A percentile compares a stretch with the other conserved stretches of the same genome.
Evolutionary conservation across 2,329 filamentous ascomycete species (phyloP).

Genomic region (Neofusicoccum sp.): DNA sequence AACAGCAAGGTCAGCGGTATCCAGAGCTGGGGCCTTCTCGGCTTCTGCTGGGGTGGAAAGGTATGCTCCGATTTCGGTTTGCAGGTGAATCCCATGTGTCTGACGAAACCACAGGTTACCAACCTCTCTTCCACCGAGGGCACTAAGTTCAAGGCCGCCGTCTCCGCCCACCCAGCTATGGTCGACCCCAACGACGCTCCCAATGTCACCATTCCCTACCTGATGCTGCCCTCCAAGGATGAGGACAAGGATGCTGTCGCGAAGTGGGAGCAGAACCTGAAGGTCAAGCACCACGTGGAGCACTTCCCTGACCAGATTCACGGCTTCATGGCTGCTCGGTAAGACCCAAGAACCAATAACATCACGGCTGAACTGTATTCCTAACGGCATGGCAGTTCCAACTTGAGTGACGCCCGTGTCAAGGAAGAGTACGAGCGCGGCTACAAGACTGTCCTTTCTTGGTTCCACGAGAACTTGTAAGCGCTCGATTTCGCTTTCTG

Average conservation of each 20-base stretch:
- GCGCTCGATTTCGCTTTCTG: slow-evolving; percentile 23
- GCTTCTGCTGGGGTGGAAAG: slow-evolving; percentile 60
- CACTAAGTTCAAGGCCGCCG: slow-evolving; percentile 58
- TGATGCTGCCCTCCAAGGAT: slow-evolving; percentile 57
- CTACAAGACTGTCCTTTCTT: slow-evolving; percentile 50
- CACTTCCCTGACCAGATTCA: slow-evolving; percentile 51
- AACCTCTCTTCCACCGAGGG: slow-evolving; percentile 52
- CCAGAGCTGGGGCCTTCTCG: slow-evolving; percentile 58
- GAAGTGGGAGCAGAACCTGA: slow-evolving; percentile 49
- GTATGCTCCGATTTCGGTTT: slow-evolving; percentile 19
- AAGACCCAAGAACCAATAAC: background rate
- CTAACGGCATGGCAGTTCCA: slow-evolving; percentile 29
- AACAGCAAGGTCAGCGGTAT: slow-evolving; percentile 47
- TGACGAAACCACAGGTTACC: slow-evolving; percentile 46
- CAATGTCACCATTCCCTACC: slow-evolving; percentile 56
- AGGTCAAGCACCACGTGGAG: slow-evolving; percentile 47
- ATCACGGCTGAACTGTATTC: too few species aligned
- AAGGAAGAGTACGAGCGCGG: slow-evolving; percentile 51
- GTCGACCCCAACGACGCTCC: slow-evolving; percentile 58
- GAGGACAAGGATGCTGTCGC: slow-evolving; percentile 54
- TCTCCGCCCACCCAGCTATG: slow-evolving; percentile 59
- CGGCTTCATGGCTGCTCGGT: slow-evolving; percentile 45
- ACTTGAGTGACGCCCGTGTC: slow-evolving; percentile 48
- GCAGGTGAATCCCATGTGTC: background rate
- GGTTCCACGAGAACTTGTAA: slow-evolving; percentile 55